Evolutionary conservation across 768 basidiomycete species (phyloP).

Genomic region (Suillus subalutaceus): DNA sequence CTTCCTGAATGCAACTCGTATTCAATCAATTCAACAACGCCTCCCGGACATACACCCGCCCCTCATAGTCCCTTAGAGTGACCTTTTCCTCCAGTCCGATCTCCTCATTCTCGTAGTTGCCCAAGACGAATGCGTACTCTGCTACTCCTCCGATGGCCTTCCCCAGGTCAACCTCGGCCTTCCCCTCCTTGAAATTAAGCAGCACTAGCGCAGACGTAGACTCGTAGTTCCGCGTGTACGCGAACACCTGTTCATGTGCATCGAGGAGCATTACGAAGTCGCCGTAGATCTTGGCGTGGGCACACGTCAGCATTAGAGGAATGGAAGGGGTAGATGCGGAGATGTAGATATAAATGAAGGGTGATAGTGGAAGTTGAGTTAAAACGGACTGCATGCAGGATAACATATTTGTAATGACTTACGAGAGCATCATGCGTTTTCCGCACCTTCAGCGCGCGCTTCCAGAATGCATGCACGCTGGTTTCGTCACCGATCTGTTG

Average conservation of each 20-base stretch:
- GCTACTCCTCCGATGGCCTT: conserved; percentile 8
- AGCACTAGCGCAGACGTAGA: conserved; percentile 40
- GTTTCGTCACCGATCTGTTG: conserved; percentile 47
- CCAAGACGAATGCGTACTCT: conserved; percentile 22
- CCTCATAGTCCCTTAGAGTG: conserved; percentile 32
- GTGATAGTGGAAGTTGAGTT: no score
- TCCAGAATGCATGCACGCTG: conserved; percentile 69
- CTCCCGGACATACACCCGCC: conserved; percentile 26
- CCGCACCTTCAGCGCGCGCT: conserved; percentile 52
- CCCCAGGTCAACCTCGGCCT: conserved; percentile 19
- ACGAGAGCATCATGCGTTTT: conserved; percentile 36
- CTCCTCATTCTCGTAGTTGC: conserved; percentile 25
- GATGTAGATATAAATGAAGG: background rate
- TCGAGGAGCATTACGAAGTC: conserved; percentile 54
- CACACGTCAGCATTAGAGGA: conserved; percentile 1
- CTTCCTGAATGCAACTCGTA: background rate
- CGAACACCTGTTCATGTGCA: conserved; percentile 53
- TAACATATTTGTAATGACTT: background rate
- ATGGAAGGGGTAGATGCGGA: background rate
- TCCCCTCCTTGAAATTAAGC: conserved; percentile 48
- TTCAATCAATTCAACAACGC: conserved; percentile 3
- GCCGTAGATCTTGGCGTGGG: conserved; percentile 54
- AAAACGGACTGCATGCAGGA: background rate
- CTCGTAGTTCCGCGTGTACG: conserved; percentile 49
- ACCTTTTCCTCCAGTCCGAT: conserved; percentile 12